A percentile compares a stretch with the other conserved stretches of the same genome.
Conservation (phyloP, 1,284 basidiomycete genomes). For the Phellopilus nigrolimitatus region DNA sequence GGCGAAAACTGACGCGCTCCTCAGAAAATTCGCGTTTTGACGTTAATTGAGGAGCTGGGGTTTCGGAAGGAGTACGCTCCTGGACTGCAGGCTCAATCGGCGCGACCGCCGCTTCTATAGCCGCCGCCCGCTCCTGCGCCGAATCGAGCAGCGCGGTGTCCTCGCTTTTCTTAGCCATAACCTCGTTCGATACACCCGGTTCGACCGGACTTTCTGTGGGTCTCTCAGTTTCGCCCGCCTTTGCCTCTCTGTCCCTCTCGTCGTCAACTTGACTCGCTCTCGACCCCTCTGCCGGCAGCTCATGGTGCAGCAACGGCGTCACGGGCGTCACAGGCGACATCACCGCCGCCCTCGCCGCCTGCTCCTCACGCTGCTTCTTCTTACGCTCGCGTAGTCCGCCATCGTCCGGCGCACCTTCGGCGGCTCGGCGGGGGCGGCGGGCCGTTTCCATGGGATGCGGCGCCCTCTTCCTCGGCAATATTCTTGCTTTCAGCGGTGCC, state of each 20-base stretch:
- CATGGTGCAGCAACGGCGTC: slow-evolving; percentile 2
- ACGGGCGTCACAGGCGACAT: slow-evolving; percentile 14
- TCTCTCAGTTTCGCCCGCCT: too few species aligned
- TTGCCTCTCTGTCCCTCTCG: too few species aligned
- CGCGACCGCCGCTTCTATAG: not conserved
- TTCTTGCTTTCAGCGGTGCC: too few species aligned
- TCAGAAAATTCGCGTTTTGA: slow-evolving; percentile 5
- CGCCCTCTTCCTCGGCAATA: too few species aligned
- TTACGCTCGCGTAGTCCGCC: slow-evolving; percentile 40
- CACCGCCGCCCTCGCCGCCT: slow-evolving; percentile 28
- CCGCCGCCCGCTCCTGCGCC: not conserved
- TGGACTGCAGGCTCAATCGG: not conserved
- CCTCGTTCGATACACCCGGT: too few species aligned
- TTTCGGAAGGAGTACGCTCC: not conserved
- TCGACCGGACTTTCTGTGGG: too few species aligned
- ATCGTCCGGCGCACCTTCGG: slow-evolving; percentile 10
- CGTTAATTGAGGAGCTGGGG: not conserved
- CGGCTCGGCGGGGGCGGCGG: slow-evolving; percentile 2
- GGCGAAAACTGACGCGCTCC: slow-evolving; percentile 4
- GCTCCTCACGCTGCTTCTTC: slow-evolving; percentile 40
- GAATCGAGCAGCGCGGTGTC: too few species aligned
- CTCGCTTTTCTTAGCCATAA: too few species aligned
- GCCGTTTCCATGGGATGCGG: too few species aligned
- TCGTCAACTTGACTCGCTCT: too few species aligned
- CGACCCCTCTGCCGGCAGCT: not conserved